Evolutionary conservation across 2,329 filamentous ascomycete genomes (phyloP).

Genomic region (Fusarium subtropicale): DNA sequence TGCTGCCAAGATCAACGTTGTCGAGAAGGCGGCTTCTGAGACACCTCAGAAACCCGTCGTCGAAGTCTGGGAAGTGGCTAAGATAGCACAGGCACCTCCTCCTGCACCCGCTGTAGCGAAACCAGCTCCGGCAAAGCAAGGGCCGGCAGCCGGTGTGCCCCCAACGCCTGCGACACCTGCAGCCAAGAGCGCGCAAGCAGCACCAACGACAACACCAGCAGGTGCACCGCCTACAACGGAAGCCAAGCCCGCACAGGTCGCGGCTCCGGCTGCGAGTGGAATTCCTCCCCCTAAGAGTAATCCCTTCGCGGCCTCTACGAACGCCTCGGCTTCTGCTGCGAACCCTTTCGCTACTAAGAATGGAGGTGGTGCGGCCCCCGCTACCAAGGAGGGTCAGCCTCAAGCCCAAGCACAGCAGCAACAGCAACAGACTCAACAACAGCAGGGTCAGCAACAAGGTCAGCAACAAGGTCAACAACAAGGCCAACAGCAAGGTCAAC

Average conservation of each 20-base stretch:
- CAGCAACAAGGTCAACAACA: conserved; percentile 28
- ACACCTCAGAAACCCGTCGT: conserved; percentile 85
- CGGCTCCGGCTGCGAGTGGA: conserved; percentile 33
- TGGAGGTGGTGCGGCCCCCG: conserved; percentile 29
- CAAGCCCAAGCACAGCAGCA: conserved; percentile 32
- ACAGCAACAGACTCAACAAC: conserved; percentile 19
- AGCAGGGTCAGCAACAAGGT: conserved; percentile 1
- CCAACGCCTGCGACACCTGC: conserved; percentile 42
- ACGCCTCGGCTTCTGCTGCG: conserved; percentile 26
- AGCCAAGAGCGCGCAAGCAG: conserved; percentile 18
- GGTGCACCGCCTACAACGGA: conserved; percentile 29
- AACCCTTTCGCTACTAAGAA: conserved; percentile 49
- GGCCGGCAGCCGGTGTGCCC: conserved; percentile 37
- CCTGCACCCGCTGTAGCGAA: conserved; percentile 42
- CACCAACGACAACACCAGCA: conserved; percentile 31
- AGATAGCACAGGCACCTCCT: conserved; percentile 58
- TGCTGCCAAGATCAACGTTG: conserved; percentile 78
- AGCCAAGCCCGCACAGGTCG: conserved; percentile 32
- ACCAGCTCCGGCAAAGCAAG: conserved; percentile 42
- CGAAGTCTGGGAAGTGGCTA: conserved; percentile 88
- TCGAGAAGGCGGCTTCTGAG: conserved; percentile 84
- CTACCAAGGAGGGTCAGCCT: conserved; percentile 31
- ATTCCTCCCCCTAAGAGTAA: conserved; percentile 44
- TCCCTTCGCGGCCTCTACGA: conserved; percentile 49
- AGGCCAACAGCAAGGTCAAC: conserved; percentile 11